Base-by-base conservation (phyloP, 2,329 filamentous ascomycete species). In the Diaporthe sp. region DNA sequence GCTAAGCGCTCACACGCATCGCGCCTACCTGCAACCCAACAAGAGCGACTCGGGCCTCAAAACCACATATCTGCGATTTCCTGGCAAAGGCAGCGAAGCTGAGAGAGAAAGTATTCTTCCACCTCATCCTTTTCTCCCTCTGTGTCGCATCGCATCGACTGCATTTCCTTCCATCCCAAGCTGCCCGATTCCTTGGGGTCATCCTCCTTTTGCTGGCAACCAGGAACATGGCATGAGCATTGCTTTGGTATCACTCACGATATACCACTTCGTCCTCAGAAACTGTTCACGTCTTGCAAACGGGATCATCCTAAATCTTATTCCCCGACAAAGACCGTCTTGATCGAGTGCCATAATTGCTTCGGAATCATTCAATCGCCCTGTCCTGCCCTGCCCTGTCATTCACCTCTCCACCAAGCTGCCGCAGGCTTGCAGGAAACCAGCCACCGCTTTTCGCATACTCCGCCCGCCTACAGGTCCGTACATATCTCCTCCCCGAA, bases 401-500 rank as follows among this genome's bases (percentile, higher is more conserved):
- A 22, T 42, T 67, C 39, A 65, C 22, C 46, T 73, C 55, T 46
- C 61, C 39, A 57, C 46, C 49, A 68, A 65, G 42, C 57, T 62
- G 71, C 71, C 39, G 71, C 71, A 73, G 58, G 22, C 58, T 44
- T 58, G 51, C 42, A 51, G 57, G 57, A 59, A 42, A 59, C 75
- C 75, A 76, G 75, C 75, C 75, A 76, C 75, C 75, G 58, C 59
- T 71, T 74, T 59, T 73, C 71, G 34, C 34, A 57, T 69, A 72
- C 67, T 68, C 67, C 61, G 53, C 73, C 58, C 71, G 58, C 71
- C 72, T 69, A 53, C 67, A 51, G 44, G 49, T 69, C 65, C 49
- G 65, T 55, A 69, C 65, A 55, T 69, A 37, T 65, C 69, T 67
- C 72, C 75, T 62, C 70, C 72, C 67, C 58, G 34, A 44, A 39